These are phyloP conservation scores for Alternaria sp. DNA, from an alignment of 2,329 filamentous ascomycete genomes.

Conservation along the genomic window DNA sequence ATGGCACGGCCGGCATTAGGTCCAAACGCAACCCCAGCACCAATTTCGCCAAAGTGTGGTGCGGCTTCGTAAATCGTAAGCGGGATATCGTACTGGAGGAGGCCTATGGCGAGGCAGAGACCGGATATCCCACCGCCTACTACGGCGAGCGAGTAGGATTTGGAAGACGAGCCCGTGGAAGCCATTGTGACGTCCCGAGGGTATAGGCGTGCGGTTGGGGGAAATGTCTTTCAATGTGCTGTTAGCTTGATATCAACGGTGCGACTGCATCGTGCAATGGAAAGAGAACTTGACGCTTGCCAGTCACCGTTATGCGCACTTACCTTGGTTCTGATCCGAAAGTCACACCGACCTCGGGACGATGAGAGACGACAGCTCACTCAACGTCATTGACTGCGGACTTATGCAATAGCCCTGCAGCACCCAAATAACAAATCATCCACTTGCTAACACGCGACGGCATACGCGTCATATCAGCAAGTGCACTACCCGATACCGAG, in stretches of 20 bases:
- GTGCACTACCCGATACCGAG: not conserved
- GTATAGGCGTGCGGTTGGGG: not conserved
- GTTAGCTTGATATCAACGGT: not conserved
- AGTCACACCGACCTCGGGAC: constrained; percentile 9
- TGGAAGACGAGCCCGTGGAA: constrained; percentile 25
- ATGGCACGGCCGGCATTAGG: constrained; percentile 64
- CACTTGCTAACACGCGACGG: not conserved
- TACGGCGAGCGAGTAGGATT: constrained; percentile 59
- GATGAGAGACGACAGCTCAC: constrained; percentile 9
- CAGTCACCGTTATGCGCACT: constrained; percentile 12
- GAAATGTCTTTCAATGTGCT: not conserved
- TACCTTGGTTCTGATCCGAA: constrained; percentile 19
- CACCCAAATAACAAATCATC: not conserved
- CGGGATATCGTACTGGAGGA: constrained; percentile 55
- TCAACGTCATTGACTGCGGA: not conserved
- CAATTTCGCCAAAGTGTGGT: constrained; percentile 62
- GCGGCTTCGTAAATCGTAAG: constrained; percentile 65
- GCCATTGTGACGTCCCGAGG: constrained; percentile 20
- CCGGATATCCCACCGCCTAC: constrained; percentile 67
- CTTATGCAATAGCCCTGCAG: not conserved
- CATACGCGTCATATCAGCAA: not conserved
- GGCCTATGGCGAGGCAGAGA: constrained; percentile 60
- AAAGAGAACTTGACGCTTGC: not conserved
- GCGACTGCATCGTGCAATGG: not conserved
- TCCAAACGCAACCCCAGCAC: constrained; percentile 63